Conservation (phyloP, 371 early-diverging fungal species). For the Mortierella sp. region DNA sequence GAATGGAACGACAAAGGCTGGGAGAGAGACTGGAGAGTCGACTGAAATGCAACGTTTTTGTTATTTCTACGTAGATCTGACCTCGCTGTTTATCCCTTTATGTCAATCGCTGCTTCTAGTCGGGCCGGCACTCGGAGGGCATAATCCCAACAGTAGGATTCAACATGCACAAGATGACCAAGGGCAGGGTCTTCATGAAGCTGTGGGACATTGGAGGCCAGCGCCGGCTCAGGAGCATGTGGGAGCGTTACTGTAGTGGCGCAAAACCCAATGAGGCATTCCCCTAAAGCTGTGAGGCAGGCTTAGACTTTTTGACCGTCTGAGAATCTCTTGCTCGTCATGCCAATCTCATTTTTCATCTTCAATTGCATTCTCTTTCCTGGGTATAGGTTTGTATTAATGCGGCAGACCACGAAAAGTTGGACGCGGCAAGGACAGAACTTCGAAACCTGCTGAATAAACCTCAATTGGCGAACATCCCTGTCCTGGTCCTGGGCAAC, state of each 20-base stretch:
- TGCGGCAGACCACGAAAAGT: slow-evolving; percentile 94
- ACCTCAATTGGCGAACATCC: slow-evolving; percentile 92
- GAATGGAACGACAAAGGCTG: too few species aligned
- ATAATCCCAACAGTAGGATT: slow-evolving; percentile 98
- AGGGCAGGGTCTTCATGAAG: slow-evolving; percentile 96
- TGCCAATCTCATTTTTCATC: too few species aligned
- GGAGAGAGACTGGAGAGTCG: background rate
- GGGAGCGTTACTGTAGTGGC: slow-evolving; percentile 96
- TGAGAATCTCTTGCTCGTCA: too few species aligned
- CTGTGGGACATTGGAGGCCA: slow-evolving; percentile 99
- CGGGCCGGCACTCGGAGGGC: slow-evolving; percentile 95
- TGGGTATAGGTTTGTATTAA: slow-evolving; percentile 99
- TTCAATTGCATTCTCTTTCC: too few species aligned
- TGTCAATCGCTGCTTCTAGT: slow-evolving; percentile 61
- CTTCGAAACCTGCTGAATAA: slow-evolving; percentile 92
- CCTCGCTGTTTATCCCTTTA: slow-evolving; percentile 5
- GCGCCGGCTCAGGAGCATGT: slow-evolving; percentile 90
- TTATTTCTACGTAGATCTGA: background rate
- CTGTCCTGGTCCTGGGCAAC: slow-evolving; percentile 97
- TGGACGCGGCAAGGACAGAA: slow-evolving; percentile 95
- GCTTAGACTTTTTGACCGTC: too few species aligned
- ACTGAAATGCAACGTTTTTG: background rate
- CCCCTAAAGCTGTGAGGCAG: too few species aligned
- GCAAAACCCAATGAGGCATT: slow-evolving; percentile 98
- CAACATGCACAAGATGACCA: slow-evolving; percentile 97